Base-by-base conservation (phyloP, 1,284 basidiomycete genomes). In the Dichomitus squalens region DNA sequence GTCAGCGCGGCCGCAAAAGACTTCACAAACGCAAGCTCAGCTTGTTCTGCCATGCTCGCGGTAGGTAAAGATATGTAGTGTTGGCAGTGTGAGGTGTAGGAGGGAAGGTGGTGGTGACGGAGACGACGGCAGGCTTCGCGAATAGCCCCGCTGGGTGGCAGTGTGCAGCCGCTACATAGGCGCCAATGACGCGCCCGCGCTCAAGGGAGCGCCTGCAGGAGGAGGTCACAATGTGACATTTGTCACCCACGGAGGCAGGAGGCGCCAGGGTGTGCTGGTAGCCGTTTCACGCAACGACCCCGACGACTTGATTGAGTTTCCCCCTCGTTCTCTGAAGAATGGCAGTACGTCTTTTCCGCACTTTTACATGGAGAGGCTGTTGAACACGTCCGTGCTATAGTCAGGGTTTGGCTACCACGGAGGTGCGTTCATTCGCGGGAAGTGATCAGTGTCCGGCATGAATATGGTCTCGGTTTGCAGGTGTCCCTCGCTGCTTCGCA, bases 401-500 rank as follows among this genome's bases (percentile, higher is more conserved):
- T 79, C 78, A 53, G 88, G 88, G 57, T 90, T 82, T 75, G 82
- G 86, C 58, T 86, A 83, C 73, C 77, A 79, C 60, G 88, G 87
- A 71, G 88, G 88, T 84, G 65, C 43, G 78, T 70, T 50, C 16
- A 31, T 4, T 12, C 38, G 34, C 43, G 18, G 20, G 20, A n/a
- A 29, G 18, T 49, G n/a, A 47, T 33, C 2, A n/a, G 1, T 33
- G n/a, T 47, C 18, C 18, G 49, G 59, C 36, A 18, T 57, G 56
- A 63, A 50, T 46, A 43, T 38, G 18, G 31, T 59, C 18, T 38
- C 21, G 16, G 35, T 40, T 60, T 46, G 49, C 68, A 95, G 93
- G 93, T 68, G 87, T 88, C 68, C 89, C 93, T 65, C 85, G 93
- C 68, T 98, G 95, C 78, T 96, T 96, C 75, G 81, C 85, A 6